Conservation (phyloP, 768 basidiomycete genomes). For the Clitopilus passeckerianus region DNA sequence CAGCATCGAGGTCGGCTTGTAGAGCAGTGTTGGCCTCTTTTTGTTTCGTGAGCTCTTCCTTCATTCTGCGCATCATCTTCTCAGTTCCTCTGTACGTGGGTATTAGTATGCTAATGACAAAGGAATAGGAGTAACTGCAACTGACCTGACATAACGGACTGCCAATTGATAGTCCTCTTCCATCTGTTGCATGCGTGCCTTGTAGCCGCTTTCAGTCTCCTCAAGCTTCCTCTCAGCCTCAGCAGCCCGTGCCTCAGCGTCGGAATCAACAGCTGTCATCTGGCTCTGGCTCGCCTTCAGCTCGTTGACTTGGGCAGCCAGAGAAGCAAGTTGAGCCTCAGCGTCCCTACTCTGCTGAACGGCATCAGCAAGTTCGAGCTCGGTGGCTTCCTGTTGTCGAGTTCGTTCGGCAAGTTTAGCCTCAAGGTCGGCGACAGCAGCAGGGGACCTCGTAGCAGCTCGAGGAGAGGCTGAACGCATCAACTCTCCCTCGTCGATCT, state of each 20-base stretch:
- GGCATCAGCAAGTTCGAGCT: conserved; percentile 68
- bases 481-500: conserved; percentile 67
- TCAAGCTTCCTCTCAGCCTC: conserved; percentile 77
- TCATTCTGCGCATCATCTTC: conserved; percentile 96
- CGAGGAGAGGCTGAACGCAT: conserved; percentile 31
- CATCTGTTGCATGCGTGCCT: conserved; percentile 78
- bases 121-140: conserved; percentile 2
- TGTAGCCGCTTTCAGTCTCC: conserved; percentile 75
- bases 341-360: conserved; percentile 67
- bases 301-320: conserved; percentile 66
- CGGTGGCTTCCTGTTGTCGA: conserved; percentile 66
- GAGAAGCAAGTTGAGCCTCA: conserved; percentile 60
- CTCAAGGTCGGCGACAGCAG: conserved; percentile 68
- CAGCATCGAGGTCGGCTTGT: conserved; percentile 76
- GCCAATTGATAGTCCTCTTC: conserved; percentile 96
- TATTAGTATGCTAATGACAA: background rate
- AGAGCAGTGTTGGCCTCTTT: conserved; percentile 76
- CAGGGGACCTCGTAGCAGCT: conserved; percentile 33
- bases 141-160: conserved; percentile 95
- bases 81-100: conserved; percentile 73
- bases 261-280: conserved; percentile 20
- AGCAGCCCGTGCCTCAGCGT: conserved; percentile 34
- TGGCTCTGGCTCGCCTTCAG: conserved; percentile 58
- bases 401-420: conserved; percentile 68
- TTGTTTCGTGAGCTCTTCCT: conserved; percentile 91